Conservation (phyloP, 2,329 filamentous ascomycete species). For the Ophiostoma sp. region DNA sequence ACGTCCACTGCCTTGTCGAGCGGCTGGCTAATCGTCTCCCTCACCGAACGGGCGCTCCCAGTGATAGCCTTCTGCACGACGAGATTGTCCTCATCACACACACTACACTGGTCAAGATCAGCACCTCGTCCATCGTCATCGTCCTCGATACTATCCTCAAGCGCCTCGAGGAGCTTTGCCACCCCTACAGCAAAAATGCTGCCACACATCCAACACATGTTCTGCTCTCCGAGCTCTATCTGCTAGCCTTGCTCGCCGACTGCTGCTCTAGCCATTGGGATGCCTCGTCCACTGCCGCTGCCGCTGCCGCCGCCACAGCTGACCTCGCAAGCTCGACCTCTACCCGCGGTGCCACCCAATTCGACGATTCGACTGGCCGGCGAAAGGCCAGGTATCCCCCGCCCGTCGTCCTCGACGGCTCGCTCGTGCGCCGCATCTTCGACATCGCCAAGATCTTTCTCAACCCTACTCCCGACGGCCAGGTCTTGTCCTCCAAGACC, state of each 20-base stretch:
- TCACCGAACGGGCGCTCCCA: constrained; percentile 55
- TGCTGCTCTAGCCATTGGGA: constrained; percentile 60
- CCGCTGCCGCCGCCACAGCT: constrained; percentile 25
- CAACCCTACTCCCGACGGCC: constrained; percentile 53
- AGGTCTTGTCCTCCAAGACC: constrained; percentile 50
- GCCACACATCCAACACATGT: constrained; percentile 54
- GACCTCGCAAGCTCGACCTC: constrained; percentile 14
- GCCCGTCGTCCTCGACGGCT: constrained; percentile 43
- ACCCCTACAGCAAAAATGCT: constrained; percentile 45
- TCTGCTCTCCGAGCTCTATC: constrained; percentile 58
- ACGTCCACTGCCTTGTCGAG: constrained; percentile 58
- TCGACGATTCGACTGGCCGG: constrained; percentile 23
- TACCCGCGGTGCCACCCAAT: constrained; percentile 2
- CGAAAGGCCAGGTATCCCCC: constrained; percentile 29
- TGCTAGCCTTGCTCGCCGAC: constrained; percentile 58
- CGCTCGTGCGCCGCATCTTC: constrained; percentile 50
- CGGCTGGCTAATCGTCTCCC: constrained; percentile 59
- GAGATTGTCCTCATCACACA: constrained; percentile 57
- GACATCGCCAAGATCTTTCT: constrained; percentile 53
- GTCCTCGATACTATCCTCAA: constrained; percentile 54
- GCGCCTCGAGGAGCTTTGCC: constrained; percentile 54
- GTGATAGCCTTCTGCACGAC: constrained; percentile 54
- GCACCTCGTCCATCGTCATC: constrained; percentile 46
- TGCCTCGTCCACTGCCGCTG: constrained; percentile 26
- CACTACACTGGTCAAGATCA: constrained; percentile 56